Percentiles rank a stretch among this genome's conserved stretches.
Evolutionary conservation across 768 basidiomycete species (phyloP).

Genomic region (Pulveroboletus sp.): DNA sequence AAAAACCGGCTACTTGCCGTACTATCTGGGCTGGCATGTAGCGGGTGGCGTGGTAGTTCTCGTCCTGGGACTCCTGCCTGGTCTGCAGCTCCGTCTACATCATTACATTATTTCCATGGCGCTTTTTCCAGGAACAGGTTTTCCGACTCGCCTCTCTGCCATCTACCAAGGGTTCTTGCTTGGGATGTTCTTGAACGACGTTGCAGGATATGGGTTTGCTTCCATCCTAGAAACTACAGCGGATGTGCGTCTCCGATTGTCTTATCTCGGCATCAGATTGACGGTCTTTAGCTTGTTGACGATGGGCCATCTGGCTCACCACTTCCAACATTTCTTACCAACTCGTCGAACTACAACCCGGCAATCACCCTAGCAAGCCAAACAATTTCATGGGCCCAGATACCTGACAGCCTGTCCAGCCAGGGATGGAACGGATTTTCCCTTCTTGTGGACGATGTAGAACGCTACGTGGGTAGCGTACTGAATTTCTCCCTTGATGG

Average conservation of each 20-base stretch:
- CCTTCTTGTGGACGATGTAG: constrained; percentile 82
- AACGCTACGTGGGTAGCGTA: constrained; percentile 66
- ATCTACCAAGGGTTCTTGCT: constrained; percentile 79
- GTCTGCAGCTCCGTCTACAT: constrained; percentile 66
- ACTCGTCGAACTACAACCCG: constrained; percentile 60
- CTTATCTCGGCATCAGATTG: constrained; percentile 3
- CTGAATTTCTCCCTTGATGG: constrained; percentile 68
- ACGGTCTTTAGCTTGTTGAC: constrained; percentile 52
- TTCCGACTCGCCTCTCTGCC: constrained; percentile 75
- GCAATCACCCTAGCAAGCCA: constrained; percentile 53
- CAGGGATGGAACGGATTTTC: constrained; percentile 71
- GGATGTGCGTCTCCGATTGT: constrained; percentile 44
- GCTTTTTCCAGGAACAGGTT: constrained; percentile 73
- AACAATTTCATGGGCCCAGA: constrained; percentile 51
- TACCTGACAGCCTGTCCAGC: constrained; percentile 32
- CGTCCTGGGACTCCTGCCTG: constrained; percentile 66
- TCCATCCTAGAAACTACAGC: constrained; percentile 73
- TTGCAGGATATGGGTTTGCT: constrained; percentile 74
- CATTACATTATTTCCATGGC: constrained; percentile 79
- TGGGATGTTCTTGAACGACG: constrained; percentile 78
- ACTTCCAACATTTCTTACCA: constrained; percentile 70
- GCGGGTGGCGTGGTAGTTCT: constrained; percentile 61
- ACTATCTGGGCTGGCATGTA: constrained; percentile 73
- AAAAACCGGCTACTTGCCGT: constrained; percentile 78
- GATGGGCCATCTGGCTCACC: constrained; percentile 69